These are phyloP conservation scores for Rhizophora mangle DNA, from an alignment of 345 rosid genomes.

Conservation along the genomic window DNA sequence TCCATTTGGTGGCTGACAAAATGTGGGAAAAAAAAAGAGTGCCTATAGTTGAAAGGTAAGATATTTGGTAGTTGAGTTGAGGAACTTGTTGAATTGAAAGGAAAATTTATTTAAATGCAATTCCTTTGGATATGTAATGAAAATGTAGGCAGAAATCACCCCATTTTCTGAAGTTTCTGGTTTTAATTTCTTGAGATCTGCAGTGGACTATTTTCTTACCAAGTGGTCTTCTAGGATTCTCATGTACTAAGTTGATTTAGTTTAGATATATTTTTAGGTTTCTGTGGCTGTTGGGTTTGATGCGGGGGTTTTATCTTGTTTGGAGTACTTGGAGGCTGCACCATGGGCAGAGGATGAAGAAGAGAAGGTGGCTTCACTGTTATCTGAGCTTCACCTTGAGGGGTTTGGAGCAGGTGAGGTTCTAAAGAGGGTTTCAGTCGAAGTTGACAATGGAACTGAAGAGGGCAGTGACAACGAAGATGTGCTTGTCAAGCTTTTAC, in stretches of 20 bases:
- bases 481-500: conserved; percentile 81
- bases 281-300: conserved; percentile 95
- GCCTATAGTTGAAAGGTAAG: not conserved
- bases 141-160: not conserved
- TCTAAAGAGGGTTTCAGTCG: conserved; percentile 82
- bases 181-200: not conserved
- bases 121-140: too few species aligned
- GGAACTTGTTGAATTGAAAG: conserved; percentile 5
- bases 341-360: conserved; percentile 99
- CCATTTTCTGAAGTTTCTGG: not conserved
- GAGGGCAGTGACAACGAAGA: conserved; percentile 53
- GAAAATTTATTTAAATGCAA: not conserved
- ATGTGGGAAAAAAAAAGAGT: conserved; percentile 8
- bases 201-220: not conserved
- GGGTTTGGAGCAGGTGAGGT: conserved; percentile 93
- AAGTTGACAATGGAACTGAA: conserved; percentile 50
- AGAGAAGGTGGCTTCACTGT: conserved; percentile 72
- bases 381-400: conserved; percentile 84
- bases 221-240: conserved; percentile 2
- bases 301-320: conserved; percentile 90
- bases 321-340: conserved; percentile 97
- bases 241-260: conserved; percentile 9
- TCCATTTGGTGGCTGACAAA: conserved; percentile 9
- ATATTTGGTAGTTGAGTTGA: not conserved
- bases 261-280: conserved; percentile 48